Base-by-base conservation (phyloP, 345 rosid genomes). In the Bruguiera sexangula region DNA sequence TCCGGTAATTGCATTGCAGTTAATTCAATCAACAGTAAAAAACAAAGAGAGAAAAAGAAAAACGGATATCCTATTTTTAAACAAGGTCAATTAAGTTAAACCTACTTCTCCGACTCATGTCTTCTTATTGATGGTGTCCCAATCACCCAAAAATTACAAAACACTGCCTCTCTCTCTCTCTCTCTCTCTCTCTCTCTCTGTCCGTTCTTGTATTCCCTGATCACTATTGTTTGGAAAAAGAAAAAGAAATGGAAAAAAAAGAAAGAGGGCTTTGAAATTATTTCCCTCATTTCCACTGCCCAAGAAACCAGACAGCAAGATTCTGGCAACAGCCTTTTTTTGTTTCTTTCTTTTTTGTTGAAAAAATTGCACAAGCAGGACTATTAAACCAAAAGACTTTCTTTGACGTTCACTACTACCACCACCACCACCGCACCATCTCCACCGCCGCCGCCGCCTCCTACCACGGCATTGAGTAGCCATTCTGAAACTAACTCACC, bases 221-320 rank as follows among this genome's bases (percentile, higher is more conserved):
- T 21, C 59, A 21, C 59, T 10, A 21, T 54, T 21, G 22, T 21
- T 54, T 56, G 7, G 24, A 24, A 24, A 24, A 27, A n/a, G 15
- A 4, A 55, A 16, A 24, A 24, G 10, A n/a, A 54, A n/a, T 71
- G 57, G 58, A 57, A 3, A 43, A 43, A 13, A 43, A 43, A 11
- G 0, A 43, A 13, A 13, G 15, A 2, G 16, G 16, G 62, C 81
- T 81, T 70, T 71, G 32, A 65, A 67, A 72, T 53, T 57, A 32
- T 70, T 20, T 16, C 80, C 66, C 56, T 54, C 50, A 11, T 2
- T 18, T 43, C 18, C 15, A 43, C 15, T 43, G 50, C 63, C 65
- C 81, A 87, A 78, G 87, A 81, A 89, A 84, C 85, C 81, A 68
- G 71, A 82, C 81, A 73, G 26, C 30, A 31, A 68, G 67, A 66